A percentile compares a stretch with the other conserved stretches of the same genome.
These are phyloP conservation scores for Warburgia ugandensis DNA, from an alignment of 164 flowering plant genomes.

Conservation along the genomic window DNA sequence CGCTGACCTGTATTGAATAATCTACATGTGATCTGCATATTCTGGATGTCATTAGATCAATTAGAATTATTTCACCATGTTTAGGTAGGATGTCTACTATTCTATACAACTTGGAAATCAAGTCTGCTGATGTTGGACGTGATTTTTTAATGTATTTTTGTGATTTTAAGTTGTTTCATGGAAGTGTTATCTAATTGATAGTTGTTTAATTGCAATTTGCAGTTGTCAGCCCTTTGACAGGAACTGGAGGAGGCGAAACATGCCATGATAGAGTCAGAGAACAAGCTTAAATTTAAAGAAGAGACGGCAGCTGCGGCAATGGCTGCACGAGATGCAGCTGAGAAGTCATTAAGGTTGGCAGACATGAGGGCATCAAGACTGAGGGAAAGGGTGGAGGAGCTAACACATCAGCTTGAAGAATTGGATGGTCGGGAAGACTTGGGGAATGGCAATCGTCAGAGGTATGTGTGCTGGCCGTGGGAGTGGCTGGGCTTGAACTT, in stretches of 20 bases:
- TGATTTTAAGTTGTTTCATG: too few species aligned
- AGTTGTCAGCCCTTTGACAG: constrained; percentile 56
- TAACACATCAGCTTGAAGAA: constrained; percentile 75
- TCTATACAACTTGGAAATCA: too few species aligned
- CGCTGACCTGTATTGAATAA: too few species aligned
- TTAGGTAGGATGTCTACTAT: too few species aligned
- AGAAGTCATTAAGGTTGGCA: constrained; percentile 74
- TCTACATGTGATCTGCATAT: too few species aligned
- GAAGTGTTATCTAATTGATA: too few species aligned
- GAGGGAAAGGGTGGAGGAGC: constrained; percentile 83
- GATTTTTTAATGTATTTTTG: too few species aligned
- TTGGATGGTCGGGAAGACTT: constrained; percentile 49
- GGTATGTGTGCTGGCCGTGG: constrained; percentile 98
- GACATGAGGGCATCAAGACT: constrained; percentile 74
- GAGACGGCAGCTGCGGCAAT: constrained; percentile 94
- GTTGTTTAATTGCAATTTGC: too few species aligned
- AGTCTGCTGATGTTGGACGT: too few species aligned
- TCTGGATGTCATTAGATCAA: too few species aligned
- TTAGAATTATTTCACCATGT: too few species aligned
- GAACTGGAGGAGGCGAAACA: constrained; percentile 82
- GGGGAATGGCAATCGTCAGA: constrained; percentile 27
- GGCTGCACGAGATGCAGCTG: constrained; percentile 95
- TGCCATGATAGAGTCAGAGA: constrained; percentile 61
- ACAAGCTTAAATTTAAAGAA: constrained; percentile 87
- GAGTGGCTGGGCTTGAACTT: constrained; percentile 81